Base-by-base conservation (phyloP, 192 early-diverging fungal genomes). In the Coemansia sp. region DNA sequence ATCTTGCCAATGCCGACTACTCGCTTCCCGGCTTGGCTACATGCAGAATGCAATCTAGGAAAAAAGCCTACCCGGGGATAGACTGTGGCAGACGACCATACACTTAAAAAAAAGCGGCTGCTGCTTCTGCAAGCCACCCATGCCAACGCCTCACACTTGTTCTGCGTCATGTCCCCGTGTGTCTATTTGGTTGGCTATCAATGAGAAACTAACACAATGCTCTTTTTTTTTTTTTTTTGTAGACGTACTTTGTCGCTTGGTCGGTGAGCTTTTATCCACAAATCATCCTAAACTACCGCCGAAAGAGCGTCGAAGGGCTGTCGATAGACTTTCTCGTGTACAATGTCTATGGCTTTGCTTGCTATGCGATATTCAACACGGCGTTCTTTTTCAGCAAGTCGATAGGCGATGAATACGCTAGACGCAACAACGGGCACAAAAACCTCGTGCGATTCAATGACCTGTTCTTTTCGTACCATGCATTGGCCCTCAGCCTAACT, bases 221-320 rank as follows among this genome's bases (percentile, higher is more conserved):
- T 31, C n/a, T n/a, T n/a, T n/a, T n/a, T 20, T 66, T 50, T 57
- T 64, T 60, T 31, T 28, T 41, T 1, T n/a, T 73, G 47, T 87
- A 85, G 89, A 71, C 72, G 9, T 95, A 94, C 79, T 93, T 94
- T 70, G 48, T 85, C 6, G 90, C 94, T 23, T 97, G 95, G 95
- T 92, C 90, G 0, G 77, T 91, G 26, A 88, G 86, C 69, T 97
- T 97, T 67, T 97, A 95, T 70, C 94, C 94, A 5, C 93, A 95
- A 62, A 82, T 85, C 3, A 72, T 93, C 13, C 85, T 94, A 45
- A 94, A 96, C 82, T 89, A 82, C 70, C 70, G 65, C 21, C 84
- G 92, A 31, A 90, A 91, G 59, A 90, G 87, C 66, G 92, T 95
- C 7, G 83, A 89, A 39, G 95, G 95, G 0, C 79, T 97, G 31